Conservation (phyloP, 2,329 filamentous ascomycete genomes). For the Pyrenophora graminea region DNA sequence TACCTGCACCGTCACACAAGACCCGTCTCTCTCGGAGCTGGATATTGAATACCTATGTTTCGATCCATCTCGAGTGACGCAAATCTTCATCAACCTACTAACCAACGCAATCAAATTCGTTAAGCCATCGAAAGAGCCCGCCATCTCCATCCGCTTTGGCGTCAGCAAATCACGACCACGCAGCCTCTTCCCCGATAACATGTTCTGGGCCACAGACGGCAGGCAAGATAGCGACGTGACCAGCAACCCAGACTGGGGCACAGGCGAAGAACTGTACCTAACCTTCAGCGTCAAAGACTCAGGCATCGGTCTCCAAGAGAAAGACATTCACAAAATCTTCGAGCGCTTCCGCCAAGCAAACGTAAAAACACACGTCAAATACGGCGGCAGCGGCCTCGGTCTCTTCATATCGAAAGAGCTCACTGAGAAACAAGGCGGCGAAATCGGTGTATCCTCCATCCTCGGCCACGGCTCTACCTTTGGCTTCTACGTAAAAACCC, state of each 20-base stretch:
- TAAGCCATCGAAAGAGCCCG: conserved; percentile 39
- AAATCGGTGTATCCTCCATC: conserved; percentile 50
- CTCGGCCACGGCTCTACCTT: conserved; percentile 49
- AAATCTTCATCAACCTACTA: conserved; percentile 80
- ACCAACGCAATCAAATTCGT: conserved; percentile 57
- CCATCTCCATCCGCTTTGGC: conserved; percentile 47
- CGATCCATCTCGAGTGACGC: conserved; percentile 54
- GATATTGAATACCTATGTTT: conserved; percentile 47
- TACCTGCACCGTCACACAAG: conserved; percentile 36
- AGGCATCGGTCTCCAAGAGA: conserved; percentile 47
- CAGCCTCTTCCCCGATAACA: conserved; percentile 29
- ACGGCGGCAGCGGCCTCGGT: conserved; percentile 52
- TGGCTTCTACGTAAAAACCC: conserved; percentile 51
- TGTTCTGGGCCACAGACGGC: conserved; percentile 38
- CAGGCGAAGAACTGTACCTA: conserved; percentile 47
- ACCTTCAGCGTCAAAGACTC: conserved; percentile 47
- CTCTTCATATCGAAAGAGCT: conserved; percentile 54
- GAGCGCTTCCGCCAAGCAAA: conserved; percentile 44
- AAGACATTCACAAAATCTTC: conserved; percentile 48
- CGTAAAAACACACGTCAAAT: conserved; percentile 46
- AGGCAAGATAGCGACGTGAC: conserved; percentile 31
- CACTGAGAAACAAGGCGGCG: conserved; percentile 52
- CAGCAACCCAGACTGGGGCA: conserved; percentile 41
- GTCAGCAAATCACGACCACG: conserved; percentile 34
- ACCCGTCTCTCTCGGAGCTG: conserved; percentile 44